phyloP scores from a whole-genome alignment of 106 monocot species.

The Phalaenopsis aphrodite region DNA sequence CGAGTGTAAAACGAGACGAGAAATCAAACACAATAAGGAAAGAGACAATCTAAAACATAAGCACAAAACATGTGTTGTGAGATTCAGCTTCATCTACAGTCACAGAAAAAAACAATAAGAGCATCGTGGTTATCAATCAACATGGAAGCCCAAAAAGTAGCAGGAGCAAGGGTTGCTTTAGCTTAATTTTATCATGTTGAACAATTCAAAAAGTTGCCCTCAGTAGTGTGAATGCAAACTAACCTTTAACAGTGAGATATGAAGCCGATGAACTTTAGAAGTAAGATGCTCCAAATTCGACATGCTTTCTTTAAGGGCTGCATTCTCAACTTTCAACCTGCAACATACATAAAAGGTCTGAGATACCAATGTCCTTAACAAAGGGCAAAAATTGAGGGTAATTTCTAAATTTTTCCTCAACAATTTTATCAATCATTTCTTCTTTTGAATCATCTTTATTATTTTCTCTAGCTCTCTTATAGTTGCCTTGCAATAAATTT shows the following conservation, averaged over 20 bases:
- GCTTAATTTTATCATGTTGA: not conserved
- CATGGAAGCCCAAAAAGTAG: not conserved
- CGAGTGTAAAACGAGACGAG: too few species aligned
- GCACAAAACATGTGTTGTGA: too few species aligned
- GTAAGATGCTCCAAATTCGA: conserved; percentile 60
- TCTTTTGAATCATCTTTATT: too few species aligned
- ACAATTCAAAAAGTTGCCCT: not conserved
- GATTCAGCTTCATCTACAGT: too few species aligned
- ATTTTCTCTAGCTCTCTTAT: too few species aligned
- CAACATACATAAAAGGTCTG: conserved; percentile 2
- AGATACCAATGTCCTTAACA: not conserved
- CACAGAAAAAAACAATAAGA: too few species aligned
- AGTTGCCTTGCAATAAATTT: too few species aligned
- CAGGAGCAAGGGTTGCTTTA: not conserved
- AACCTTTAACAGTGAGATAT: conserved; percentile 65
- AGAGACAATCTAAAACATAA: too few species aligned
- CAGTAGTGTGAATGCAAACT: not conserved
- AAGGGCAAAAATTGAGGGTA: too few species aligned
- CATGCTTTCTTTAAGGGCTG: conserved; percentile 62
- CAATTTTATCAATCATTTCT: too few species aligned
- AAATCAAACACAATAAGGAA: too few species aligned
- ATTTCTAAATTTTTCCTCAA: too few species aligned
- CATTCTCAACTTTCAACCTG: conserved; percentile 73
- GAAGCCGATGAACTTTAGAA: conserved; percentile 55
- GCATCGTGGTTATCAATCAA: not conserved